These are phyloP conservation scores for Lipomyces yamadae DNA, from an alignment of 805 yeast genomes.

Conservation along the genomic window DNA sequence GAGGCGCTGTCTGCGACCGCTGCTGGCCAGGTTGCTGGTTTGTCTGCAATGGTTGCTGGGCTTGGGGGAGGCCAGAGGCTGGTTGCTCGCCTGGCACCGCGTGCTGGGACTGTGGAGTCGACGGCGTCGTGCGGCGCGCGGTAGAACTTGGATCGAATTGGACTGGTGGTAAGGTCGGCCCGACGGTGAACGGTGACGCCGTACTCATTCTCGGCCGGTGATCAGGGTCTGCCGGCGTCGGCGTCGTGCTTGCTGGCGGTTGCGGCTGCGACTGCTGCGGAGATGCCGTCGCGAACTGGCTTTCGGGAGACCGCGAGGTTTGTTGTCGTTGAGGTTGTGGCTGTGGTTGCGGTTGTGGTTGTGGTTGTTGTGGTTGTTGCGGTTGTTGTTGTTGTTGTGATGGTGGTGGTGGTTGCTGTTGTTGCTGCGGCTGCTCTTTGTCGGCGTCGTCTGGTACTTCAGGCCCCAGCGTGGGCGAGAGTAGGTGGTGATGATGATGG, in stretches of 20 bases:
- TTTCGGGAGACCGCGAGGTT: constrained; percentile 3
- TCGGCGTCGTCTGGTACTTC: constrained; percentile 3
- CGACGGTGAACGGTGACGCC: constrained; percentile 35
- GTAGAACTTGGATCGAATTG: constrained; percentile 39
- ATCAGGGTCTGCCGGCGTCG: neutral
- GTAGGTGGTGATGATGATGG: constrained; percentile 16
- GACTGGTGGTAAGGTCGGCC: constrained; percentile 42
- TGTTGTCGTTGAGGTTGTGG: neutral
- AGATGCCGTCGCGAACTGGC: neutral
- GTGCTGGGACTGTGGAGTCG: neutral
- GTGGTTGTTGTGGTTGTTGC: constrained; percentile 3
- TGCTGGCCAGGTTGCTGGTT: constrained; percentile 4
- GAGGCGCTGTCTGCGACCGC: constrained; percentile 9
- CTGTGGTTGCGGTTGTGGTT: neutral
- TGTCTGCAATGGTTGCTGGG: neutral
- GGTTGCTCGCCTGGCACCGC: neutral
- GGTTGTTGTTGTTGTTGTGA: constrained; percentile 6
- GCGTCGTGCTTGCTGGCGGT: constrained; percentile 7
- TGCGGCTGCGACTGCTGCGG: neutral
- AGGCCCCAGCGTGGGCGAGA: constrained; percentile 5
- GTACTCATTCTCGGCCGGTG: neutral
- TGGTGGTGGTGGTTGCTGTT: neutral
- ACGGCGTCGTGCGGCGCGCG: constrained; percentile 25
- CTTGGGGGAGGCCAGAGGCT: neutral
- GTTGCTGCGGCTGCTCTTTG: constrained; percentile 3